Evolutionary conservation across 257 asterid species (phyloP), one percentile per base, ranked within the genome.

Genomic region (Paraleonurus japonicus): DNA sequence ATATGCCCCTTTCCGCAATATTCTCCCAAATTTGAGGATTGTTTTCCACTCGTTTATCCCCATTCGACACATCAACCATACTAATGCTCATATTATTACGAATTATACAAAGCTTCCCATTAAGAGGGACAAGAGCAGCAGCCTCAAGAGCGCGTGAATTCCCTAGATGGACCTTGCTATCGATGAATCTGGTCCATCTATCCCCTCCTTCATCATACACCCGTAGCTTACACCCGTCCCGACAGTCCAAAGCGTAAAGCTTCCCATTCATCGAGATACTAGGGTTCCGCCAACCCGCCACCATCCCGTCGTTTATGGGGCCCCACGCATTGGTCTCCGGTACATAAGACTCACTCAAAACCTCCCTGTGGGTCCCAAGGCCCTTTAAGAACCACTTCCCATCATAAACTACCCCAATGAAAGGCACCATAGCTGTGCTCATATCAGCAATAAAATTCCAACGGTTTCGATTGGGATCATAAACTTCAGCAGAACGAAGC

Each of bases 401-500:
- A 1, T 73, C 78, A n/a, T 81, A 84, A 16, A 86, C 87, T 0
- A 86, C 91, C 3, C 91, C 91, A 1, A 86, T 86, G 69, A 86
- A 86, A 0, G 91, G 91, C 63, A 86, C 91, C 91, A 86, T 86
- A 9, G 85, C 91, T 0, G 87, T 86, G 79, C 88, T 84, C 91
- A 86, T 86, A 35, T 86, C 91, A 0, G 91, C 75, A 24, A 86
- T 67, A 19, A 86, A 86, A 50, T 76, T 84, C 92, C 92, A 86
- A 8, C 89, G 84, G 73, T 82, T 82, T 65, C 86, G 70, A 22
- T 84, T 86, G 12, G 92, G 92, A 28, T 86, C 87, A 1, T 84
- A 86, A 54, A 86, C 85, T 67, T 86, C 89, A 8, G 87, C 92
- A 0, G 92, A 86, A 0, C 89, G 86, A 0, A 86, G 67, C 7